phyloP scores from a whole-genome alignment of 257 asterid species.

The Orobanche coerulescens region DNA sequence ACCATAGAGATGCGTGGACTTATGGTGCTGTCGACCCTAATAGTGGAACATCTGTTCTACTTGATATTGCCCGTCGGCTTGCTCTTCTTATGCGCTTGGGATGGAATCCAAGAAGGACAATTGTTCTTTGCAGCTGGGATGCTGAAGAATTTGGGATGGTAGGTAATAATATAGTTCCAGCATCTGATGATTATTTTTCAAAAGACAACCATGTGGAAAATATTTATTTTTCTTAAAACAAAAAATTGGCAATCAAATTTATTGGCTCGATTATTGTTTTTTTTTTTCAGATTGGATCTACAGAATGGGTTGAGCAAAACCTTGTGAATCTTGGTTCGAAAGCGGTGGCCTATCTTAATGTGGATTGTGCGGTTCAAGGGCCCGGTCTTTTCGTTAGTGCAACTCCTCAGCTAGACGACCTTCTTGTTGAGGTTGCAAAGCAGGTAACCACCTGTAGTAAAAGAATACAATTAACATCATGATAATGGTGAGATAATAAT shows the following conservation, averaged over 20 bases:
- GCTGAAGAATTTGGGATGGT: slow-evolving; percentile 99
- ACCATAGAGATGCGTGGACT: slow-evolving; percentile 99
- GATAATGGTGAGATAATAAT: background rate
- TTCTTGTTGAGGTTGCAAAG: slow-evolving; percentile 64
- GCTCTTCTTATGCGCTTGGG: slow-evolving; percentile 66
- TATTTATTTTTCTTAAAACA: background rate
- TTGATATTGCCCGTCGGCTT: slow-evolving; percentile 78
- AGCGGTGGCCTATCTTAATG: slow-evolving; percentile 81
- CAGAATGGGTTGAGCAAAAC: slow-evolving; percentile 97
- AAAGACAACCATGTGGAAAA: background rate
- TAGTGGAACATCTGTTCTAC: slow-evolving; percentile 92
- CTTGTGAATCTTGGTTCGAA: slow-evolving; percentile 62
- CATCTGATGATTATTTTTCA: background rate
- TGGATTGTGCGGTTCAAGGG: slow-evolving; percentile 98
- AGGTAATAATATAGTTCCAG: slow-evolving; percentile 43
- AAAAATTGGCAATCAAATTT: too few relatives aligned
- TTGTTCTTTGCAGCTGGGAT: slow-evolving; percentile 93
- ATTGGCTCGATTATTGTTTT: too few relatives aligned
- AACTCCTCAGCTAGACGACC: slow-evolving; percentile 93
- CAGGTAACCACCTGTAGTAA: slow-evolving; percentile 40
- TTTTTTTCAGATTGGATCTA: slow-evolving; percentile 69
- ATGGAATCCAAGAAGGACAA: slow-evolving; percentile 86
- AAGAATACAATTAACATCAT: background rate
- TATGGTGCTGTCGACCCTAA: slow-evolving; percentile 97
- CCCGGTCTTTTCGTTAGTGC: slow-evolving; percentile 78